Conservation (phyloP, 139 green algal species). For the Chlamydomonas schloesseri region DNA sequence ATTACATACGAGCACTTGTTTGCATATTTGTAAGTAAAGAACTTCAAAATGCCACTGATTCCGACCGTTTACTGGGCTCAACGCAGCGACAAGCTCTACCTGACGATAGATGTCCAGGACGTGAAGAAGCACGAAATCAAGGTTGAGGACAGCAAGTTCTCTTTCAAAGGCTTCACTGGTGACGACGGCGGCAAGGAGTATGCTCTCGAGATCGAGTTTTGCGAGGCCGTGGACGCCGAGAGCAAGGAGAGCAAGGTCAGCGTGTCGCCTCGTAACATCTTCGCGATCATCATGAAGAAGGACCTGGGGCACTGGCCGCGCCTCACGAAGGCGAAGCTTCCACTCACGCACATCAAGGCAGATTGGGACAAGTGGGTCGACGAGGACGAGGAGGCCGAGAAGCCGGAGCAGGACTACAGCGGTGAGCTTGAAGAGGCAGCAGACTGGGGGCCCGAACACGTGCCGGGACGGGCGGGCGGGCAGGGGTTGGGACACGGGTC, state of each 20-base stretch:
- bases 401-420: slow-evolving; percentile 41
- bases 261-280: slow-evolving; percentile 68
- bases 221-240: slow-evolving; percentile 62
- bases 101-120: slow-evolving; percentile 84
- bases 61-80: slow-evolving; percentile 83
- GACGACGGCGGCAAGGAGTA: slow-evolving; percentile 66
- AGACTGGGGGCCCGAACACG: too few relatives aligned
- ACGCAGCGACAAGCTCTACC: slow-evolving; percentile 74
- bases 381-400: slow-evolving; percentile 68
- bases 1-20: too few relatives aligned
- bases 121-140: slow-evolving; percentile 67
- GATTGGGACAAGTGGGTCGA: slow-evolving; percentile 69
- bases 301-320: slow-evolving; percentile 73
- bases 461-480: background rate
- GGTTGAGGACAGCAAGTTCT: slow-evolving; percentile 70
- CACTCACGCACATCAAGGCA: slow-evolving; percentile 58
- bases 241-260: slow-evolving; percentile 73
- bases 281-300: slow-evolving; percentile 80
- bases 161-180: slow-evolving; percentile 69
- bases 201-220: slow-evolving; percentile 74
- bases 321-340: slow-evolving; percentile 65
- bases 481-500: too few relatives aligned
- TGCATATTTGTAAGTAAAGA: too few relatives aligned
- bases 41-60: slow-evolving; percentile 15
- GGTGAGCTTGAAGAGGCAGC: background rate